These are phyloP conservation scores for Macadamia integrifolia DNA, from an alignment of 164 flowering plant genomes.

Conservation along the genomic window DNA sequence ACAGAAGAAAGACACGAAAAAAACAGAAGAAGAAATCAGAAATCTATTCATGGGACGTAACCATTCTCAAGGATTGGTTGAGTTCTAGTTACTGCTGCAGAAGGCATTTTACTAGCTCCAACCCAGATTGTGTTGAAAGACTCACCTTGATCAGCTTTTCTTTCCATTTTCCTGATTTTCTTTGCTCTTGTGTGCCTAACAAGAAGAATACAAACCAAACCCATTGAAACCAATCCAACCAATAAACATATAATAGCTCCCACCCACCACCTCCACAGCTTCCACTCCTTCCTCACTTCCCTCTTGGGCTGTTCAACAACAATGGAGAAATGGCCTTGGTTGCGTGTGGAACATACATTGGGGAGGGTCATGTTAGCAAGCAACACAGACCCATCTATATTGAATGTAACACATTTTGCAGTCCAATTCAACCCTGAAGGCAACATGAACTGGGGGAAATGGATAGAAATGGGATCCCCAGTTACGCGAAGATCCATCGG, in stretches of 20 bases:
- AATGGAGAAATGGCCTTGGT: slow-evolving; percentile 41
- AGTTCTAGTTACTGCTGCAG: slow-evolving; percentile 53
- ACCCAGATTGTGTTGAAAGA: slow-evolving; percentile 51
- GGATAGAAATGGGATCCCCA: slow-evolving; percentile 31
- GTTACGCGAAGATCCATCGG: slow-evolving; percentile 21
- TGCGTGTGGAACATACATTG: slow-evolving; percentile 25
- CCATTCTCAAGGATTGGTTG: slow-evolving; percentile 51
- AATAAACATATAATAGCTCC: slow-evolving; percentile 33
- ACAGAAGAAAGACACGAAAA: neutral
- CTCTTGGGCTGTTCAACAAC: slow-evolving; percentile 6
- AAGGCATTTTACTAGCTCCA: slow-evolving; percentile 51
- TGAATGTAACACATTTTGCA: slow-evolving; percentile 44
- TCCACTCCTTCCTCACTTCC: slow-evolving; percentile 15
- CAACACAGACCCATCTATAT: slow-evolving; percentile 32
- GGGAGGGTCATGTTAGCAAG: slow-evolving; percentile 21
- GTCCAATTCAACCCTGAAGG: slow-evolving; percentile 7
- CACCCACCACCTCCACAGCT: slow-evolving; percentile 36
- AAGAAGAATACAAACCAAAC: slow-evolving; percentile 18
- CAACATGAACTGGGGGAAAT: slow-evolving; percentile 15
- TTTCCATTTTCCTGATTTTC: slow-evolving; percentile 46
- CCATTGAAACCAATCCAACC: slow-evolving; percentile 29
- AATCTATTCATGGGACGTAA: slow-evolving; percentile 28
- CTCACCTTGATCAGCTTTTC: slow-evolving; percentile 42
- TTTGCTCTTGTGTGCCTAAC: slow-evolving; percentile 26
- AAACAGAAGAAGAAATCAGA: neutral